phyloP scores from a whole-genome alignment of 2,329 filamentous ascomycete species.

The Catunica adiposa region DNA sequence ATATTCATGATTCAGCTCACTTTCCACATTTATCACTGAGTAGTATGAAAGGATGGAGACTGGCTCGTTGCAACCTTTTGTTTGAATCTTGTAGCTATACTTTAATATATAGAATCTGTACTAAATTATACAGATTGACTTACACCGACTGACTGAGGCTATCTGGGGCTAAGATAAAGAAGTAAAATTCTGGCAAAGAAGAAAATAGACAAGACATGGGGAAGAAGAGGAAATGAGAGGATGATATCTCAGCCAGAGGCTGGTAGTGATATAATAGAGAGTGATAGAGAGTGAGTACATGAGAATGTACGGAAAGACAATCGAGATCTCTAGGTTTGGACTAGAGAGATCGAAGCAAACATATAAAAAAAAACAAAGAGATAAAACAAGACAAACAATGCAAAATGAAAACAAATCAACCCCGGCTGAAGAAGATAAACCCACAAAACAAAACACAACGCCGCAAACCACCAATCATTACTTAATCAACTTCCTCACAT shows the following conservation, averaged over 20 bases:
- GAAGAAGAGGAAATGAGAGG: background rate
- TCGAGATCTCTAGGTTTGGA: too few species aligned
- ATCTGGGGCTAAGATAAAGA: background rate
- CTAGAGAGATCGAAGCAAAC: background rate
- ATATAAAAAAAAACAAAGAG: background rate
- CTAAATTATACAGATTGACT: background rate
- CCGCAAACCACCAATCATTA: background rate
- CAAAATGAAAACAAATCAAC: background rate
- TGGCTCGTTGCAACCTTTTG: background rate
- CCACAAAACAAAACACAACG: background rate
- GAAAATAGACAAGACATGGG: background rate
- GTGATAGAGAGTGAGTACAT: too few species aligned
- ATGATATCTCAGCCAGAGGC: background rate
- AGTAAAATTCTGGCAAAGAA: background rate
- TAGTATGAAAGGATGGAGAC: background rate
- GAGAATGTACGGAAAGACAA: background rate
- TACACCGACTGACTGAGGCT: background rate
- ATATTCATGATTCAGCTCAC: background rate
- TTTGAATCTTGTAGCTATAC: background rate
- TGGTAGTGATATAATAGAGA: background rate
- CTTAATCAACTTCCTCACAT: background rate
- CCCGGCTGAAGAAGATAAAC: background rate
- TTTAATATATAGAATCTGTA: background rate
- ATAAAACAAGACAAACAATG: background rate
- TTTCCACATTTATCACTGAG: background rate